These are phyloP conservation scores for Aspergillus sp. DNA, from an alignment of 2,329 filamentous ascomycete species.

Conservation along the genomic window DNA sequence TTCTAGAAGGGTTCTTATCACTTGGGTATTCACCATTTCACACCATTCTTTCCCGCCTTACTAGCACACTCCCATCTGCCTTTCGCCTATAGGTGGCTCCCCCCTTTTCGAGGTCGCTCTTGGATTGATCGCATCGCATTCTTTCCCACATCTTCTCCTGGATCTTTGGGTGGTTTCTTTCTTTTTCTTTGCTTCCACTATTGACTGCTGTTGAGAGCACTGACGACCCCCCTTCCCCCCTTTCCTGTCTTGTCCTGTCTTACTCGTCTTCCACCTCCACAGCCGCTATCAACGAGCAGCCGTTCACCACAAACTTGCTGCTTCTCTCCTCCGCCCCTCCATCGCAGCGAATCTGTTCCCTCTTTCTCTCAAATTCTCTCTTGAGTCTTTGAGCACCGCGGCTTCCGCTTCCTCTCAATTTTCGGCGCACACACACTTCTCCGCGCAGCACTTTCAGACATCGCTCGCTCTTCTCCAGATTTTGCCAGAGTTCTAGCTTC, in stretches of 20 bases:
- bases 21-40: background rate
- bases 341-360: background rate
- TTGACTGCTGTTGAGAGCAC: background rate
- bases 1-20: conserved; percentile 6
- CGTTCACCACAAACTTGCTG: background rate
- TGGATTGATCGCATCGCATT: background rate
- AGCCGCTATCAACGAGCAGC: background rate
- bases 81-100: background rate
- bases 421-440: background rate
- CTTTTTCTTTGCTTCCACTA: background rate
- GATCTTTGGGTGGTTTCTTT: background rate
- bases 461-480: background rate
- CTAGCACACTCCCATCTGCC: background rate
- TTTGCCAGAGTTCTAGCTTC: background rate
- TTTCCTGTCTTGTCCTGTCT: background rate
- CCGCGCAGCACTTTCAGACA: too few species aligned
- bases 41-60: background rate
- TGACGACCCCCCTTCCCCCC: background rate
- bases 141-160: background rate
- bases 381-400: background rate
- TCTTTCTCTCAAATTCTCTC: background rate
- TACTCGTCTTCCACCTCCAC: background rate
- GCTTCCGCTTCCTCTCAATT: background rate
- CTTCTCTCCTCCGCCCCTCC: background rate
- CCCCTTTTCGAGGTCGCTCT: background rate